Base-by-base conservation (phyloP, 2,329 filamentous ascomycete species). In the Arthroderma uncinatum region DNA sequence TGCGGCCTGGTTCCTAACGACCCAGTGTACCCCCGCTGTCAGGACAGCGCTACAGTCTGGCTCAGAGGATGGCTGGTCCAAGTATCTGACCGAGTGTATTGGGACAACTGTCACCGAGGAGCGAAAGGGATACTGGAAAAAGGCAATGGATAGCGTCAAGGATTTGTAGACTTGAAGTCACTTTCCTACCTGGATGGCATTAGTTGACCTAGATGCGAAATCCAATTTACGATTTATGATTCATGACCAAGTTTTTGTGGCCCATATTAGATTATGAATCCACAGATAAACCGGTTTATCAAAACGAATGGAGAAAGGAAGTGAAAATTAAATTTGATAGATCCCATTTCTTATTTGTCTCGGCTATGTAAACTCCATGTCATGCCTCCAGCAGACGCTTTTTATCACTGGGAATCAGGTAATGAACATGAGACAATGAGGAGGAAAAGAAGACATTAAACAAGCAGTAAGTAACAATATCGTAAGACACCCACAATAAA, bases 1-100 rank as follows among this genome's bases (percentile, higher is more conserved):
- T 12, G 83, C 77, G 1, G 78, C 80, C 6, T 86, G 83, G 83
- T 86, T 80, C 64, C 65, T 84, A 53, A 76, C 67, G 10, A 79
- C 74, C 0, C 73, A 83, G 65, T 86, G 83, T 65, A 65, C 62
- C 0, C 63, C 64, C 0, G 67, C 64, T n/a, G 71, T 80, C 25
- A 69, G 76, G 55, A 40, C 64, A 2, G 73, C 68, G 2, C 65
- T 85, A 55, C 70, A 72, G 55, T 64, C 64, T n/a, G 79, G 76
- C 0, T 74, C 72, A 0, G 64, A 76, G 63, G 69, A 66, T 0
- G 82, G 79, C 0, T 85, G 77, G 73, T 36, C 30, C 10, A 60
- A 73, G 57, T 85, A 82, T 68, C 67, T 85, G 60, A 75, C 66
- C 2, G 62, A 65, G 1, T 85, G 82, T 69, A 73, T 85, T 40